These are phyloP conservation scores for Fusarium sp. DNA, from an alignment of 2,329 filamentous ascomycete species.

Conservation along the genomic window DNA sequence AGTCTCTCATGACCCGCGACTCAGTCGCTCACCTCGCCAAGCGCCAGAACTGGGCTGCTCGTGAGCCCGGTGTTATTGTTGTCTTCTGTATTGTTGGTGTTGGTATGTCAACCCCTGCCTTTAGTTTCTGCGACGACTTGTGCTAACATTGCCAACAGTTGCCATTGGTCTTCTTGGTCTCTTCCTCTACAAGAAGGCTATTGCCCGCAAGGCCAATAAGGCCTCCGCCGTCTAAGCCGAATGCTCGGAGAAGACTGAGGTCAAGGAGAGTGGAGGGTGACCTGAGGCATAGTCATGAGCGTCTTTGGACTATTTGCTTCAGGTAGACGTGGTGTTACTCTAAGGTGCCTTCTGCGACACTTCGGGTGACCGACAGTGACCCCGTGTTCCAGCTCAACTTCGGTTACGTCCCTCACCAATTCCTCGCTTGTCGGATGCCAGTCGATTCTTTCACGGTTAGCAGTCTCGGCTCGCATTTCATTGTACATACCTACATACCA, in stretches of 20 bases:
- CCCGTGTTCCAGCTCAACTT: constrained; percentile 43
- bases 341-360: constrained; percentile 45
- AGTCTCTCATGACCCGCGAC: constrained; percentile 53
- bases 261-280: constrained; percentile 40
- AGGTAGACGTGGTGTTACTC: constrained; percentile 43
- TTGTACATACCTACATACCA: constrained; percentile 44
- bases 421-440: constrained; percentile 30
- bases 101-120: constrained; percentile 47
- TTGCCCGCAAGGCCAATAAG: constrained; percentile 51
- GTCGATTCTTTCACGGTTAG: constrained; percentile 11
- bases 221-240: constrained; percentile 41
- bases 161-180: constrained; percentile 48
- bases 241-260: constrained; percentile 19
- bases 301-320: constrained; percentile 29
- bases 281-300: constrained; percentile 37
- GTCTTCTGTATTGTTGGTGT: constrained; percentile 58
- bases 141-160: constrained; percentile 46
- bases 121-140: background rate
- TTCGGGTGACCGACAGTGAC: constrained; percentile 47
- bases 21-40: constrained; percentile 53
- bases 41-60: constrained; percentile 55
- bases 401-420: constrained; percentile 42
- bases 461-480: constrained; percentile 31
- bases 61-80: constrained; percentile 55
- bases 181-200: constrained; percentile 48